Evolutionary conservation across 495 filamentous ascomycete species (phyloP), one percentile per base, ranked within the genome.

Genomic region (Rhizodiscina lignyota): DNA sequence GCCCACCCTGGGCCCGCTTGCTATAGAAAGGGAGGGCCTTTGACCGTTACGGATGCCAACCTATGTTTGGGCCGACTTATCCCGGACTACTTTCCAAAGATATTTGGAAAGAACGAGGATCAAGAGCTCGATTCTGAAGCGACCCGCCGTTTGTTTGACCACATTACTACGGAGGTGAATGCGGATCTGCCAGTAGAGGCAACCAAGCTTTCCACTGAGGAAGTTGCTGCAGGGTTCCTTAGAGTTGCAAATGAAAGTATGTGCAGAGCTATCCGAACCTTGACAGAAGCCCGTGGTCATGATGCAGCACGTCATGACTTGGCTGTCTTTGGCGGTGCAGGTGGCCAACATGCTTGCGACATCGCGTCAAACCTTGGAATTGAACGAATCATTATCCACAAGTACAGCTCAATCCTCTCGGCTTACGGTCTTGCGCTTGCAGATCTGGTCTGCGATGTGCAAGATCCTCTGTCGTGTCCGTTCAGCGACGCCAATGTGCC

Each of bases 371-470:
- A 37, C 17, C 36, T 42, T 4, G 36, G 36, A 2, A 42, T 42
- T 18, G 26, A 35, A 18, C 36, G 40, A 6, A 30, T 42, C 4
- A 6, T 42, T 6, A 39, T 42, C 13, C 40, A 42, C 21, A 24
- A 36, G 21, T 38, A 35, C 21, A 32, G 27, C 2, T 38, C 35
- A 2, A 39, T 42, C 30, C 36, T 42, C 11, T 42, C 40, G 4
- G 40, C 40, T 10, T 42, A 42, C 19, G 40, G 40, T 20, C 38
- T 42, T 35, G 35, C 40, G 18, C 19, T 42, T 6, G 40, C 40
- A 19, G 40, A 42, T 18, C 21, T 39, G n/a, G 40, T 42, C 18
- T 24, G 21, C 2, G 40, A 42, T 13, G 40, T 42, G 2, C 40
- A 38, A 32, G 40, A 37, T 19, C 40, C 40, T n/a, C 12, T 39